Evolutionary conservation across 352 stramenopile species (phyloP), one percentile per base, ranked within the genome.

Genomic region (Globisporangium polare): DNA sequence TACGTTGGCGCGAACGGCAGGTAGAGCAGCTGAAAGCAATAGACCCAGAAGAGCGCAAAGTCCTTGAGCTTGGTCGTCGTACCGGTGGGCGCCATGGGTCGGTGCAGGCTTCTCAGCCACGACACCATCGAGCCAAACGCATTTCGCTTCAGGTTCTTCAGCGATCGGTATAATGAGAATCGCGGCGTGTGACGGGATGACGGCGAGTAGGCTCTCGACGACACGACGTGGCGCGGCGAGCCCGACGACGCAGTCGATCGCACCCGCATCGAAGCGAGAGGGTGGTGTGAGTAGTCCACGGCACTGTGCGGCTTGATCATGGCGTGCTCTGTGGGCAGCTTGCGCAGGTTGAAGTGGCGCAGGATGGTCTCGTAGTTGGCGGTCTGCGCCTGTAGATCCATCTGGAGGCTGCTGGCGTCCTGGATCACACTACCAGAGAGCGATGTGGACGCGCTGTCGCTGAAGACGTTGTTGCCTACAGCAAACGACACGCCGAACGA

Each of bases 301-400:
- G 31, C 24, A 4, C 33, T 47, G 15, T 43, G 56, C 8, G n/a
- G 29, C 6, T 31, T 46, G 27, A 8, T 15, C 27, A 20, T 31
- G 4, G 58, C 7, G 2, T 42, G 26, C 18, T 53, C 43, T 10
- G 50, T 49, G 31, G 20, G 26, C 17, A 45, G n/a, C 31, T 53
- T 50, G 6, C 51, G 50, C 29, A 65, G 27, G 7, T 50, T 65
- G 29, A 65, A 54, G 50, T 65, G 51, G 8, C 43, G 50, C 59
- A 60, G 17, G 12, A 60, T 43, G 27, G 53, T 50, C 41, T 65
- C 50, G 59, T 65, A 65, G 42, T 60, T 65, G 9, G 50, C 27
- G 2, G 59, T 54, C 9, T 41, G 59, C 29, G 9, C 20, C 7
- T 65, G 59, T 9, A 65, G 7, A 5, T 60, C 59, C 15, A n/a